phyloP scores from a whole-genome alignment of 208 protist genomes.

The Leishmania major region DNA sequence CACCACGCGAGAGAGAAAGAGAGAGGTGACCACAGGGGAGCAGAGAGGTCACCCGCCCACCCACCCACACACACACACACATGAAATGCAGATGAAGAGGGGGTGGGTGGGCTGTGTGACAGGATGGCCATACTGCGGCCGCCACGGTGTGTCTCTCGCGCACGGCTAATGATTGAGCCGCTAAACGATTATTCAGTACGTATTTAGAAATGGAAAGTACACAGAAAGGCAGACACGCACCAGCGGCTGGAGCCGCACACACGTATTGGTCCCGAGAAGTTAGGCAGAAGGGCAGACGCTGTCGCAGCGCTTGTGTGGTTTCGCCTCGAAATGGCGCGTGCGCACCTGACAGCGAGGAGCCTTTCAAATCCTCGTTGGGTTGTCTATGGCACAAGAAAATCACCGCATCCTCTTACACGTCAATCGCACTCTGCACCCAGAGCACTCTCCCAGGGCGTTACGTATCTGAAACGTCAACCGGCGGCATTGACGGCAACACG shows the following conservation, averaged over 20 bases:
- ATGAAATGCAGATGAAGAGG: neutral
- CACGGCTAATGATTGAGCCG: neutral
- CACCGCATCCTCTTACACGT: no score
- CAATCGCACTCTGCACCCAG: no score
- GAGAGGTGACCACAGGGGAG: no score
- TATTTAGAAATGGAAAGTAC: neutral
- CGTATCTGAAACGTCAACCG: no score
- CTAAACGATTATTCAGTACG: neutral
- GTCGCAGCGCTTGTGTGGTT: conserved; percentile 19
- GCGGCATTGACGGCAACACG: no score
- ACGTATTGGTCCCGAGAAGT: neutral
- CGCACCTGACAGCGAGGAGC: no score
- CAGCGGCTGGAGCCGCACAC: neutral
- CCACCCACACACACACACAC: neutral
- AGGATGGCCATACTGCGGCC: neutral
- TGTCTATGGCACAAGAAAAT: no score
- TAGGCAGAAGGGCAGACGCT: neutral
- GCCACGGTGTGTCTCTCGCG: neutral
- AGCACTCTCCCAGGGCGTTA: no score
- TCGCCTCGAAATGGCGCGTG: no score
- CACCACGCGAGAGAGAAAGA: no score
- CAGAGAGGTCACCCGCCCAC: neutral
- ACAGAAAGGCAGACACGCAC: neutral
- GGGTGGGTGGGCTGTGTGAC: neutral
- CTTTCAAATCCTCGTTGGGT: no score